Base-by-base conservation (phyloP, 305 asterid species). In the Coffea humblotiana region DNA sequence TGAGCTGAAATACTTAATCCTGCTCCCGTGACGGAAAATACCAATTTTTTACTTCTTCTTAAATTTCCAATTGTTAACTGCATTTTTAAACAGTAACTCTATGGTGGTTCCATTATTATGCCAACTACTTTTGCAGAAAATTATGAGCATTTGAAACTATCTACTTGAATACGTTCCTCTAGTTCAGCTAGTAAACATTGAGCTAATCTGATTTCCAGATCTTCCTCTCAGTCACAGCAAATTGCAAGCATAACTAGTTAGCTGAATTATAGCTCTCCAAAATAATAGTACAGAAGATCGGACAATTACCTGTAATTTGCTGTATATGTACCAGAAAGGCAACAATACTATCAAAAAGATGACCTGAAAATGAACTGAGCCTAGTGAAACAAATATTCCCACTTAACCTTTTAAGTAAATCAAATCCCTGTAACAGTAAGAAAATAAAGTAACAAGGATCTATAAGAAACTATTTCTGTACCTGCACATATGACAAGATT, bases 301-400 rank as follows among this genome's bases (percentile, higher is more conserved):
- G 83, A 27, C 74, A 78, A 71, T 58, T 25, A 93, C 99, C 97
- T 95, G 99, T 87, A 95, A 80, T 82, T 88, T 92, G 83, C 94
- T 90, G 91, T 95, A 6, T 47, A 94, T 85, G 78, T 87, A 94
- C 97, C 98, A 91, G 86, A 96, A 95, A 47, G 99, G 99, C 89
- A 94, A 84, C 63, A 95, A 81, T 12, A 95, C 88, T 79, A 94
- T 87, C 91, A 95, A 83, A 87, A 95, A 91, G 80, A 84, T 78
- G 84, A 92, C 94, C 99, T 95, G 92, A 86, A 88, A 49, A 78
- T 45, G 65, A 15, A 76, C 77, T 74, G 13, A 75, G 58, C 66
- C 25, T 79, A 56, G 81, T 64, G 77, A 70, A 54, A 79, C 61
- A 47, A 70, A 51, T 4, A 65, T 74, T 43, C 23, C 74, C 37